Evolutionary conservation across 1,284 basidiomycete species (phyloP), one percentile per base, ranked within the genome.

Genomic region (Athelia sp.): DNA sequence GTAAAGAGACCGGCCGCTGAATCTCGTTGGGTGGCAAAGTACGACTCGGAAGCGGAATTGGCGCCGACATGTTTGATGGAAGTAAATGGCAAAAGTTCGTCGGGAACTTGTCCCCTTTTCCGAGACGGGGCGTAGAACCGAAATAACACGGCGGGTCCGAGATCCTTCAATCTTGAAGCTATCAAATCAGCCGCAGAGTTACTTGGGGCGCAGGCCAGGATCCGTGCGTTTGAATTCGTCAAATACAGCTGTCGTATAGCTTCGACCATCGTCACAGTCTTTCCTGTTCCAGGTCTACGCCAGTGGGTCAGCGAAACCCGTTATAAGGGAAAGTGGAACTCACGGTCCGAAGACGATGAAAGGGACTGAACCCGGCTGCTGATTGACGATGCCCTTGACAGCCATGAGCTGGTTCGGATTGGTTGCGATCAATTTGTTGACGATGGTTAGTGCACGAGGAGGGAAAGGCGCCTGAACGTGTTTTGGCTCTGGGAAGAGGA

Each of bases 331-430:
- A 11, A 43, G 17, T 3, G n/a, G n/a, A n/a, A 73, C 82, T 65
- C 64, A 84, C 81, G 84, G 83, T 19, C 84, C 84, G 62, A 82
- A 85, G 1, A 86, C 63, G 9, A 81, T 64, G 56, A 86, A 86
- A 0, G 82, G 80, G 0, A 70, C 64, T 1, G 77, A 73, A 0
- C 79, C 79, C 1, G 69, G 57, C 11, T 66, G 62, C 40, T 72
- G 66, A 10, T 60, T 59, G 2, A 76, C 51, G 32, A 86, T 82
- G 0, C 77, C 74, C 2, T 65, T 62, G 1, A 85, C 75, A 4
- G 83, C 83, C 50, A 71, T 71, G 2, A 73, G 54, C 54, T 87
- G 84, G 11, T 74, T 69, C 0, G 62, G 49, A 56, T 87, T 87
- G 0, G 49, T 55, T 0, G 60, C 66, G 29, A 87, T 72, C 3